phyloP scores from a whole-genome alignment of 495 filamentous ascomycete genomes.

The Penicillium ucsense region DNA sequence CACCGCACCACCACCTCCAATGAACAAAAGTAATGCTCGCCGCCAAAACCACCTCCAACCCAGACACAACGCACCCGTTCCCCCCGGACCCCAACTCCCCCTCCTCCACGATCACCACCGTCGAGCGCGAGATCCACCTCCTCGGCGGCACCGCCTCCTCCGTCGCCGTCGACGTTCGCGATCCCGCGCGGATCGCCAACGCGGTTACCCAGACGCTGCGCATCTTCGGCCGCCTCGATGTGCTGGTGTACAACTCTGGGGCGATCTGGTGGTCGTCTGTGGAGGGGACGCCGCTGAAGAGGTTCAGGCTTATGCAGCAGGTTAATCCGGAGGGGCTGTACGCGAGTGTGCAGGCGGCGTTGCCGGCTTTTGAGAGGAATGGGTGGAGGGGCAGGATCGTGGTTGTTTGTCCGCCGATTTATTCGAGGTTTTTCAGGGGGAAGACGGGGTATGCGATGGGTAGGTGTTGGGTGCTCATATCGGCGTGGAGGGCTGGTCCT shows the following conservation, averaged over 20 bases:
- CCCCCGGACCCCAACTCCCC: slow-evolving; percentile 76
- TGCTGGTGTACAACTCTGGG: slow-evolving; percentile 73
- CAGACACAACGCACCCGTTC: slow-evolving; percentile 47
- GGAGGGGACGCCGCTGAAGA: slow-evolving; percentile 61
- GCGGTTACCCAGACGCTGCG: slow-evolving; percentile 53
- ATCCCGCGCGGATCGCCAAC: slow-evolving; percentile 49
- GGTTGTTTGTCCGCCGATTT: slow-evolving; percentile 79
- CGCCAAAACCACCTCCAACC: slow-evolving; percentile 68
- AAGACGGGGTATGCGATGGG: slow-evolving; percentile 86
- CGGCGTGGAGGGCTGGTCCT: no score
- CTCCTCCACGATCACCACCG: slow-evolving; percentile 73
- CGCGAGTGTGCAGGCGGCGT: slow-evolving; percentile 51
- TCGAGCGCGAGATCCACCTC: slow-evolving; percentile 66
- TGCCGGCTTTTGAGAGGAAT: slow-evolving; percentile 51
- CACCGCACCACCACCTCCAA: not conserved
- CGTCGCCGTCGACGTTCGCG: slow-evolving; percentile 61
- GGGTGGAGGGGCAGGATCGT: slow-evolving; percentile 55
- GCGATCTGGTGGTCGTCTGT: slow-evolving; percentile 83
- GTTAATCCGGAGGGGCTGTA: slow-evolving; percentile 66
- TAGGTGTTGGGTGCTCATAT: slow-evolving; percentile 6
- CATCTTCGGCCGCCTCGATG: slow-evolving; percentile 57
- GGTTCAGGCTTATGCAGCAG: slow-evolving; percentile 74
- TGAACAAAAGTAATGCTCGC: slow-evolving; percentile 57
- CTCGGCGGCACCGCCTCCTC: slow-evolving; percentile 55
- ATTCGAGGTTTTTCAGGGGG: slow-evolving; percentile 72